Conservation (phyloP, 352 stramenopile genomes). For the Phytophthora pinifolia region DNA sequence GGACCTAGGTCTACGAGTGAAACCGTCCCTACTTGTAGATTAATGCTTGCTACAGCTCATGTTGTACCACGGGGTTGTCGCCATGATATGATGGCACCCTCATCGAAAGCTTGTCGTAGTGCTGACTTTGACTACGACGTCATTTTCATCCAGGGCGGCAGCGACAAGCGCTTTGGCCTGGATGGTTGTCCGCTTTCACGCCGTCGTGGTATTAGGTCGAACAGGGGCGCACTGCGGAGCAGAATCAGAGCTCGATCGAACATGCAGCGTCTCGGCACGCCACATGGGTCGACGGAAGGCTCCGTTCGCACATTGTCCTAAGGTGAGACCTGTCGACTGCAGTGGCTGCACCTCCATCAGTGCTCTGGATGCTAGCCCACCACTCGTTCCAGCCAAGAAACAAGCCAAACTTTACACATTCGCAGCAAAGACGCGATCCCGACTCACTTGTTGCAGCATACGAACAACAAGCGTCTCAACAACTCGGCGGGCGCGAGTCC, state of each 20-base stretch:
- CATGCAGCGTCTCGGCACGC: conserved; percentile 15
- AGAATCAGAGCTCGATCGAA: not conserved
- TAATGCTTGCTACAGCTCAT: not conserved
- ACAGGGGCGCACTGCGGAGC: not conserved
- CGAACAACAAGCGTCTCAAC: conserved; percentile 20
- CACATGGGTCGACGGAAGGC: conserved; percentile 16
- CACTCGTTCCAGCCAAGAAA: conserved; percentile 7
- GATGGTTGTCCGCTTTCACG: too few relatives aligned
- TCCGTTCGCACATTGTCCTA: conserved; percentile 6
- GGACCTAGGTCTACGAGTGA: too few relatives aligned
- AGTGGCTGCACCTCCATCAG: not conserved
- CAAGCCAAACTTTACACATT: conserved; percentile 5
- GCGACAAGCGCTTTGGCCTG: too few relatives aligned
- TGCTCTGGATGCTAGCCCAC: not conserved
- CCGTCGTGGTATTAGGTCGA: too few relatives aligned
- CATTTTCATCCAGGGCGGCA: too few relatives aligned
- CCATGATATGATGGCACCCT: too few relatives aligned
- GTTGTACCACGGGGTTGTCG: too few relatives aligned
- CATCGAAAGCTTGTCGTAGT: too few relatives aligned
- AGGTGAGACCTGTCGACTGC: conserved; percentile 1
- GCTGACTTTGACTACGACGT: too few relatives aligned
- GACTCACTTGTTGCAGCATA: conserved; percentile 6
- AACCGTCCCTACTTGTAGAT: not conserved
- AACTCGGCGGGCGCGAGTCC: not conserved
- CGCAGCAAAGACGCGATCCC: conserved; percentile 15